Evolutionary conservation across 2,329 filamentous ascomycete genomes (phyloP), one percentile per base, ranked within the genome.

Genomic region (Fusarium sp.): DNA sequence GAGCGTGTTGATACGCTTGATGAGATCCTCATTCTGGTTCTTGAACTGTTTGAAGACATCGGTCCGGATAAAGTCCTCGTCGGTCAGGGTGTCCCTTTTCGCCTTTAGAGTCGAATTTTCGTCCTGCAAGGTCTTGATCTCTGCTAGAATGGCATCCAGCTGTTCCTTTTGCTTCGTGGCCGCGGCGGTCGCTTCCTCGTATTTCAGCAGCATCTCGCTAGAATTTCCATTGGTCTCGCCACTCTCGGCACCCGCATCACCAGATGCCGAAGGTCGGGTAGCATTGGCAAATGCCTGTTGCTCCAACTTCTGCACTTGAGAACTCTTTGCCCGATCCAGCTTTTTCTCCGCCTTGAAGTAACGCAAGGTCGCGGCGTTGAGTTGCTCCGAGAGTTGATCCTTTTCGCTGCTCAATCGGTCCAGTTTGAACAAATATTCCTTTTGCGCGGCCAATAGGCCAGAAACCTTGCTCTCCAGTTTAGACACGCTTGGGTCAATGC

Each of bases 271-370:
- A n/a, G 80, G 82, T 90, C 69, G 89, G 84, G 88, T 86, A 8
- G 89, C 90, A 66, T 92, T 92, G 67, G 93, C 89, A 61, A 95
- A 89, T 35, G 95, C 95, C 83, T 98, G 94, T 78, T 94, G 93
- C 81, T 98, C 96, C 69, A 99, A 84, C 81, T 97, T 98, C 71
- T 95, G 93, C 2, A 98, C 95, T 66, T 97, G 95, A 18, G 91
- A 86, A 80, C 96, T 99, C 83, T 94, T 96, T 27, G 93, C 90
- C 50, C 96, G 91, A 81, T 99, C 96, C 62, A 98, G 87, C 81
- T 95, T 96, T 85, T 97, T 97, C 82, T 99, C 96, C 0, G 96
- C 96, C 76, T 97, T 94, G 86, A 98, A 94, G 79, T 97, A 98
- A 74, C 96, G 91, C 68, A 97, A 87, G 6, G 95, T 97, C 18